Evolutionary conservation across 164 flowering plant genomes (phyloP).

Genomic region (Hamamelis virginiana): DNA sequence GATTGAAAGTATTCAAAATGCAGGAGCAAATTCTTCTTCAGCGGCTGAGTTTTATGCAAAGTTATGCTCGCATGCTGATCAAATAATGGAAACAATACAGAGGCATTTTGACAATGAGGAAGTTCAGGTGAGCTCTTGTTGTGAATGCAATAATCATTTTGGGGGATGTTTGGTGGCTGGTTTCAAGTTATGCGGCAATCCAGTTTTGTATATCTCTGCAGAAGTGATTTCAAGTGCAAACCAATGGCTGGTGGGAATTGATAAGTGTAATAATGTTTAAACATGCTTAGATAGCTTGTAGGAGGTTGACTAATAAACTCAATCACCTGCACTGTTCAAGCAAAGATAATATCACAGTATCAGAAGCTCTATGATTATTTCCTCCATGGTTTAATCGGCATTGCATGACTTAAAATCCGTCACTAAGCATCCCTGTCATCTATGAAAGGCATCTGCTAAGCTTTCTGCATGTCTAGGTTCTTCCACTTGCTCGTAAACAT

Average conservation of each 20-base stretch:
- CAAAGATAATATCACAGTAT: background rate
- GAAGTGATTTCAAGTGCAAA: too few species aligned
- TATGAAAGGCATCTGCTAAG: slow-evolving; percentile 4
- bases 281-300: background rate
- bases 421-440: background rate
- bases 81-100: slow-evolving; percentile 78
- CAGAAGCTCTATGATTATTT: background rate
- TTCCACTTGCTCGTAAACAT: slow-evolving; percentile 82
- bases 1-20: slow-evolving; percentile 83
- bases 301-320: too few species aligned
- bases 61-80: slow-evolving; percentile 87
- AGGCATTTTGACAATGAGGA: slow-evolving; percentile 86
- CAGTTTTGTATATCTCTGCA: background rate
- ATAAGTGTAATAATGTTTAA: background rate
- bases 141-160: background rate
- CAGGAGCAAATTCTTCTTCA: slow-evolving; percentile 72
- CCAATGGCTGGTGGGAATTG: background rate
- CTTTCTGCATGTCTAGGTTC: slow-evolving; percentile 54
- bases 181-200: slow-evolving; percentile 1
- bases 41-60: slow-evolving; percentile 64
- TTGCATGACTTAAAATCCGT: background rate
- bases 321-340: too few species aligned
- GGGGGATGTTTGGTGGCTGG: slow-evolving; percentile 1
- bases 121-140: slow-evolving; percentile 58
- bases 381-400: background rate